Base-by-base conservation (phyloP, 805 yeast species). In the Ogataea saltuana region DNA sequence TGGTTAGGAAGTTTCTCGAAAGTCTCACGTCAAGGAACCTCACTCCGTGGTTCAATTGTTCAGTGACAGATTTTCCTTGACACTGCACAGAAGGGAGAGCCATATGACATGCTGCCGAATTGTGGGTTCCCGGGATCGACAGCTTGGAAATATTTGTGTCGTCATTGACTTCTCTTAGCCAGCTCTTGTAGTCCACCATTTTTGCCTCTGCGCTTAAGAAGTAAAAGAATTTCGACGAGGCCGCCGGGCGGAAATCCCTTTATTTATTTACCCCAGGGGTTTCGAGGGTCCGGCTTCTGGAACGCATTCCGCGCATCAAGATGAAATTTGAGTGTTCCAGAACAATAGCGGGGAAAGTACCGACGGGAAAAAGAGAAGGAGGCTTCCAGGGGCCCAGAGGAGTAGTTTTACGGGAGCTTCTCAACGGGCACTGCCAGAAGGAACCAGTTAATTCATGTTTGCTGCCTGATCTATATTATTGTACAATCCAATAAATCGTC, bases 81-180 rank as follows among this genome's bases (percentile, higher is more conserved):
- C 93, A 85, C 58, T 80, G 83, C 22, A 85, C 90, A 0, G 88
- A 78, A 21, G 91, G 91, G 34, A 83, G 65, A 2, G 90, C 83
- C 6, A 75, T 47, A 59, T 82, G 81, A 53, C 76, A 79, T 5
- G 91, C 91, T 11, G 85, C 88, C 31, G 87, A 74, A 59, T 85
- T 85, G 66, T 85, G 93, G n/a, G 91, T 85, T n/a, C 93, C 93
- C 8, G 91, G 89, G 39, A 85, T 69, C 0, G 90, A 69, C 40
- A 85, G 69, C 44, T 72, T 65, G 3, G 83, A 70, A 26, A 85
- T 48, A 30, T 56, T 56, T 16, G 74, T 66, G 59, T 78, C 68
- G 56, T 82, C 86, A 41, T 67, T 62, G 45, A 83, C 56, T 9
- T 72, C 70, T 25, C 64, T 58, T 68, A 81, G 63, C 93, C 91